Base-by-base conservation (phyloP, 2,329 filamentous ascomycete genomes). In the Sphaerulina musiva region DNA sequence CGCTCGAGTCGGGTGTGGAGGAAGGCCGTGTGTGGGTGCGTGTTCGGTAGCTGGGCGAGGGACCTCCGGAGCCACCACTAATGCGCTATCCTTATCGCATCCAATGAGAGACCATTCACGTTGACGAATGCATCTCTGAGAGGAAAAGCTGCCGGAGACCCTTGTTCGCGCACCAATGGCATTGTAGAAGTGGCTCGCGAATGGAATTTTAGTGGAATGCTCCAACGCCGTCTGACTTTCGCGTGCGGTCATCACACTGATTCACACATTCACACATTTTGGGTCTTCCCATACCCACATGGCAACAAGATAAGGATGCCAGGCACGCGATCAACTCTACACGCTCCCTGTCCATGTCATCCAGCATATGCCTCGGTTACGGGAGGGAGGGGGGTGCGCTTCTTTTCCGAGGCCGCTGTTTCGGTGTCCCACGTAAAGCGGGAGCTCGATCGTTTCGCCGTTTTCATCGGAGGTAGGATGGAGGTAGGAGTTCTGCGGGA, bases 211-310 rank as follows among this genome's bases (percentile, higher is more conserved):
- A 26, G 23, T 45, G 31, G 40, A 44, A 12, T n/a, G n/a, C 34
- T 14, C 17, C 31, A 32, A 45, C 31, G 41, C 26, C 26, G 40
- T 51, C n/a, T n/a, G 48, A 45, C 48, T 51, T 45, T 51, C 31
- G 17, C 31, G 48, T 51, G 48, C 48, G 34, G 48, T 51, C 48
- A 51, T 45, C 48, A 31, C 36, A 39, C 20, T n/a, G n/a, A n/a
- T n/a, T n/a, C n/a, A n/a, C n/a, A n/a, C n/a, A n/a, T n/a, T n/a
- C n/a, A n/a, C n/a, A n/a, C n/a, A n/a, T n/a, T n/a, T n/a, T n/a
- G n/a, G n/a, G n/a, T n/a, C n/a, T n/a, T n/a, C n/a, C n/a, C n/a
- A n/a, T n/a, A 44, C 39, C 6, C 32, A 34, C 32, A 34, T 11
- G 11, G 48, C 17, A 23, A 20, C 38, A 17, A 44, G 48, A 51